A percentile compares a stretch with the other conserved stretches of the same genome.
These are phyloP conservation scores for Cercospora citrullina DNA, from an alignment of 2,329 filamentous ascomycete species.

Conservation along the genomic window DNA sequence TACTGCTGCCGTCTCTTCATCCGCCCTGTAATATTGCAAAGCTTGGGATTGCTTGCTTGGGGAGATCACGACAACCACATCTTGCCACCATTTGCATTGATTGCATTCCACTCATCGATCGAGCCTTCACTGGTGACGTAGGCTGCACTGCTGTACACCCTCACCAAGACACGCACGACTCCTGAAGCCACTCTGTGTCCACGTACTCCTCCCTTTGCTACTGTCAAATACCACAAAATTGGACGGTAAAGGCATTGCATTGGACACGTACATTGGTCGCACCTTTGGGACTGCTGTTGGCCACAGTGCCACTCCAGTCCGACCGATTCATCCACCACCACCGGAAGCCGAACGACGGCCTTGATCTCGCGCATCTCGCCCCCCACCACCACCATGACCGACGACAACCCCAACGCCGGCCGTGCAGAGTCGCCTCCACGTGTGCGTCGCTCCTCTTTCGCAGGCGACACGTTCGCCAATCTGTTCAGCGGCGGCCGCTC, in stretches of 20 bases:
- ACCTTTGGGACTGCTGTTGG: constrained; percentile 16
- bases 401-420: constrained; percentile 18
- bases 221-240: background rate
- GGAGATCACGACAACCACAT: background rate
- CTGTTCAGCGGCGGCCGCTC: constrained; percentile 45
- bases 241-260: background rate
- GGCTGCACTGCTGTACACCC: background rate
- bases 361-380: background rate
- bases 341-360: background rate
- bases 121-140: constrained; percentile 1
- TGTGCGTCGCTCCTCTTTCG: constrained; percentile 50
- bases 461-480: constrained; percentile 52
- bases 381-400: constrained; percentile 22
- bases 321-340: background rate
- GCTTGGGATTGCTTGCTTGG: background rate
- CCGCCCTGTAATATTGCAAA: background rate
- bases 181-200: background rate
- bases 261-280: background rate
- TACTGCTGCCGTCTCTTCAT: background rate
- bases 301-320: constrained; percentile 19
- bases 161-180: background rate
- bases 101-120: constrained; percentile 8
- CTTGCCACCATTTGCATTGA: constrained; percentile 1
- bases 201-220: background rate
- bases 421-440: constrained; percentile 26